These are phyloP conservation scores for Beauveria scarabaeidicola DNA, from an alignment of 2,329 filamentous ascomycete species.

Conservation along the genomic window DNA sequence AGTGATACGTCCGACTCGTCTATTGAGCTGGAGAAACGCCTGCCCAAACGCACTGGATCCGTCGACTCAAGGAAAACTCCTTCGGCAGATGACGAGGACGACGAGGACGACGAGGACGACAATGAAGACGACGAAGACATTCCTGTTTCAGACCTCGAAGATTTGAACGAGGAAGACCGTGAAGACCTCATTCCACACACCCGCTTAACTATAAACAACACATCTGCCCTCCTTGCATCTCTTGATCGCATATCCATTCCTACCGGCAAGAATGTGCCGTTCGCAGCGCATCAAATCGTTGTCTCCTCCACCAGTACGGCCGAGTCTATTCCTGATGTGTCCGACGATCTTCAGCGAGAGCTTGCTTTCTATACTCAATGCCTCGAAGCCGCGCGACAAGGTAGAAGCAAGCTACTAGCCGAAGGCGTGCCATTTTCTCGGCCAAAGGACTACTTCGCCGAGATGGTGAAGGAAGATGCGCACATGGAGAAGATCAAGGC, in stretches of 20 bases:
- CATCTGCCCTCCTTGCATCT: slow-evolving; percentile 69
- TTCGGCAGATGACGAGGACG: slow-evolving; percentile 38
- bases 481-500: slow-evolving; percentile 97
- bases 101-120: slow-evolving; percentile 48
- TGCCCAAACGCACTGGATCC: slow-evolving; percentile 29
- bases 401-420: slow-evolving; percentile 64
- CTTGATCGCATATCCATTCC: slow-evolving; percentile 69
- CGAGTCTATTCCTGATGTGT: slow-evolving; percentile 65
- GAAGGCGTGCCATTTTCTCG: slow-evolving; percentile 82
- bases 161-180: slow-evolving; percentile 67
- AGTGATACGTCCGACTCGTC: slow-evolving; percentile 60
- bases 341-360: slow-evolving; percentile 88
- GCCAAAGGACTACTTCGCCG: slow-evolving; percentile 92
- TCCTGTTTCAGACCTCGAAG: slow-evolving; percentile 78
- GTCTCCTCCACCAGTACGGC: slow-evolving; percentile 57
- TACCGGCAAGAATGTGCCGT: slow-evolving; percentile 58
- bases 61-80: slow-evolving; percentile 15
- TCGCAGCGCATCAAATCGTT: slow-evolving; percentile 75
- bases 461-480: slow-evolving; percentile 98
- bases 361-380: slow-evolving; percentile 89
- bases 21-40: slow-evolving; percentile 59
- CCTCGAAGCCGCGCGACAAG: slow-evolving; percentile 67
- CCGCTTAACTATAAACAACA: slow-evolving; percentile 96
- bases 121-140: slow-evolving; percentile 70
- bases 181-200: slow-evolving; percentile 85